Conservation (phyloP, 75 land plant genomes). For the Cupressus sempervirens region DNA sequence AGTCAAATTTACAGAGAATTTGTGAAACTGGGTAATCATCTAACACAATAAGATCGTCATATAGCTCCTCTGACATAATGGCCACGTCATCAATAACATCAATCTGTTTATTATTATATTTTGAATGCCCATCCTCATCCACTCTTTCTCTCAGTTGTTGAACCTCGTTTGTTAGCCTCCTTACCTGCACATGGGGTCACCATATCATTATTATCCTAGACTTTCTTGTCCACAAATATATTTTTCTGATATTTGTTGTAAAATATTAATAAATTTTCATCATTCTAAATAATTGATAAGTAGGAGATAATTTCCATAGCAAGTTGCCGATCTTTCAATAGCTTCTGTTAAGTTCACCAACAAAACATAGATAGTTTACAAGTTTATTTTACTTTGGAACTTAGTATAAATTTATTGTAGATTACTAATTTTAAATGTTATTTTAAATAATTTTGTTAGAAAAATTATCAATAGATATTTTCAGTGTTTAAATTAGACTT, state of each 20-base stretch:
- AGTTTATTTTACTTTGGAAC: too few species aligned
- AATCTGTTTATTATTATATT: neutral
- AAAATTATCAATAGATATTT: too few species aligned
- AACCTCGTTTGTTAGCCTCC: neutral
- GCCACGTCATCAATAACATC: neutral
- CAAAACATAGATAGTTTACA: neutral
- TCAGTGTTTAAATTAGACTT: too few species aligned
- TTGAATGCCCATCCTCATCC: neutral
- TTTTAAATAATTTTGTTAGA: too few species aligned
- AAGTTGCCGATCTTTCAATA: neutral
- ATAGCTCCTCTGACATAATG: neutral
- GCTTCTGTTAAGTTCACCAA: neutral
- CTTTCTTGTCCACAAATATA: too few species aligned
- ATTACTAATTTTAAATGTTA: too few species aligned
- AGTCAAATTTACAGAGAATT: neutral
- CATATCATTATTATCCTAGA: neutral
- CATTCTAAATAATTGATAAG: too few species aligned
- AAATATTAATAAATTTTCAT: too few species aligned
- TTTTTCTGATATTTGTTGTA: too few species aligned
- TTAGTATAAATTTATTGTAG: too few species aligned
- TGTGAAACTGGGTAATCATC: neutral
- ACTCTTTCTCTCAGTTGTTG: neutral
- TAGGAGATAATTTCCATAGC: too few species aligned
- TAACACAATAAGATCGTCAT: neutral
- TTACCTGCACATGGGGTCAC: neutral